phyloP scores from a whole-genome alignment of 1,284 basidiomycete species.

The Sporisorium exsertum region DNA sequence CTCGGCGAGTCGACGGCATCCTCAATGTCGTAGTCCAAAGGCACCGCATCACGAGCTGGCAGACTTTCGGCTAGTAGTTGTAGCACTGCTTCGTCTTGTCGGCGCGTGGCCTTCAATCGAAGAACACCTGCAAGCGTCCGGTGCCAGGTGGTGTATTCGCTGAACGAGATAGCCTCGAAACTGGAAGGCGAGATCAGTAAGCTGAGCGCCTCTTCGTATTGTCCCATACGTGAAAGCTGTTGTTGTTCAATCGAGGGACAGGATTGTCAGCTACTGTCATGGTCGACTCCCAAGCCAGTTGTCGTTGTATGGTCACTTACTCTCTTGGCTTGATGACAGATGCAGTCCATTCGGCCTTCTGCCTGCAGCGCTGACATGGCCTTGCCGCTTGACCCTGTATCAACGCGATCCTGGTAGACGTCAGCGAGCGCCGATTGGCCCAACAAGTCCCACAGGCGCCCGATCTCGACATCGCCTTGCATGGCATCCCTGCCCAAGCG shows the following conservation, averaged over 20 bases:
- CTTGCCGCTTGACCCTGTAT: not conserved
- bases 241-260: not conserved
- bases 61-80: constrained; percentile 15
- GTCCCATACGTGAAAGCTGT: constrained; percentile 30
- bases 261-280: not conserved
- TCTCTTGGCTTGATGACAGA: constrained; percentile 23
- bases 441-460: constrained; percentile 25
- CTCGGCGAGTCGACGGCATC: constrained; percentile 37
- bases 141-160: constrained; percentile 32
- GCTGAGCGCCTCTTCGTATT: constrained; percentile 38
- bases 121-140: constrained; percentile 28
- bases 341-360: constrained; percentile 22
- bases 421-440: constrained; percentile 30
- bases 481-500: constrained; percentile 28
- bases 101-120: constrained; percentile 29
- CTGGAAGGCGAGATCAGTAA: constrained; percentile 25
- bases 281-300: not conserved
- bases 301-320: constrained; percentile 5
- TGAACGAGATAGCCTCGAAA: constrained; percentile 26
- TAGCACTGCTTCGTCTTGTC: constrained; percentile 27
- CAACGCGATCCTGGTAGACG: constrained; percentile 23
- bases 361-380: constrained; percentile 12
- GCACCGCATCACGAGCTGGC: not conserved
- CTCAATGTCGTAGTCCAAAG: constrained; percentile 24
- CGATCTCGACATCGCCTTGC: constrained; percentile 12